Conservation (phyloP, 2,329 filamentous ascomycete genomes). For the Celoporthe dispersa region DNA sequence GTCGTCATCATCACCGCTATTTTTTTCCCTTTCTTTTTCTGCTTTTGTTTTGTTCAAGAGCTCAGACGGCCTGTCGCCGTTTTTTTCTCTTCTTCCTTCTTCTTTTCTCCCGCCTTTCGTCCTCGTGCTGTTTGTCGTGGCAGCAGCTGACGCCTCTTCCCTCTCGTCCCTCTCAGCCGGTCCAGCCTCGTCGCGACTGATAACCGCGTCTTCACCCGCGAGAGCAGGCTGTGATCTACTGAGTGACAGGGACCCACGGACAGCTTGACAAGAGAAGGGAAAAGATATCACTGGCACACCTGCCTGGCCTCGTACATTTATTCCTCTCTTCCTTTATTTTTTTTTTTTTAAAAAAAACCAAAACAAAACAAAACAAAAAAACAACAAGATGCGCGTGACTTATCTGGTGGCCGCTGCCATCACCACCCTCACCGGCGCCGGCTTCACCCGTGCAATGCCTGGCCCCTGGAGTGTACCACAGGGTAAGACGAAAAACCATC, state of each 20-base stretch:
- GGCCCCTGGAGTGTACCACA: slow-evolving; percentile 26
- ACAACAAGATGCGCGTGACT: slow-evolving; percentile 41
- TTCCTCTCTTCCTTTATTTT: neutral
- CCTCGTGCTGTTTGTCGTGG: neutral
- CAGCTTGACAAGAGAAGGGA: too few relatives aligned
- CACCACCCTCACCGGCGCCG: slow-evolving; percentile 39
- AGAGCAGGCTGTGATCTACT: neutral
- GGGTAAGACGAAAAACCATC: slow-evolving; percentile 13
- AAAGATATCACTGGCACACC: neutral
- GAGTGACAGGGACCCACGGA: neutral
- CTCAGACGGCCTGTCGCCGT: neutral
- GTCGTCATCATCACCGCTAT: neutral
- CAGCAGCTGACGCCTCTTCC: neutral
- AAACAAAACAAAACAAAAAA: neutral
- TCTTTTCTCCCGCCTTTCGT: neutral
- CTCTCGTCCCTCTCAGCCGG: neutral
- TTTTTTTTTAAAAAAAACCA: neutral
- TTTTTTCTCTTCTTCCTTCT: neutral
- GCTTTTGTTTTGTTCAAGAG: neutral
- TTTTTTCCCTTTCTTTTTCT: too few relatives aligned
- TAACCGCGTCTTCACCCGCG: neutral
- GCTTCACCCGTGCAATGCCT: slow-evolving; percentile 35
- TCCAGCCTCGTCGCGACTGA: neutral
- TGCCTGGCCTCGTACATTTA: neutral
- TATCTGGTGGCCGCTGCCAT: slow-evolving; percentile 38